Conservation (phyloP, 2,329 filamentous ascomycete genomes). For the Xylaria sp. region DNA sequence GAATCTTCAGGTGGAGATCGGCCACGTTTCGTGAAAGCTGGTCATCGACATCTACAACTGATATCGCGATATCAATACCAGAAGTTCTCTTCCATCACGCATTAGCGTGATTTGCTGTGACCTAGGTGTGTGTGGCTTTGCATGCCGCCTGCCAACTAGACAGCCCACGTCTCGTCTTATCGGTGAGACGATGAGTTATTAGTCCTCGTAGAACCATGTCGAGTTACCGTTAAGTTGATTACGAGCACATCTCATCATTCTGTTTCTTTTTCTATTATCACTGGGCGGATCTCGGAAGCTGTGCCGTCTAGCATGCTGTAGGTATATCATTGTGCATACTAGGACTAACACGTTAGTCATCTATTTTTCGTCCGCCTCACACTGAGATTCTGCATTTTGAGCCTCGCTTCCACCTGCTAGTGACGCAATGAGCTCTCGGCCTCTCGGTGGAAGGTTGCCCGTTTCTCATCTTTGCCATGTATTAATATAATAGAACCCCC, state of each 20-base stretch:
- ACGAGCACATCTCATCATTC: constrained; percentile 8
- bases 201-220: constrained; percentile 18
- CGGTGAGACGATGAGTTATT: constrained; percentile 24
- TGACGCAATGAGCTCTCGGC: constrained; percentile 7
- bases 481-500: constrained; percentile 14
- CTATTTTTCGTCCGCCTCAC: constrained; percentile 29
- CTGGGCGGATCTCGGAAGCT: constrained; percentile 18
- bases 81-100: constrained; percentile 3
- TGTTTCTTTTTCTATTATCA: background rate
- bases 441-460: constrained; percentile 9
- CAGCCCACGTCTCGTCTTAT: constrained; percentile 5
- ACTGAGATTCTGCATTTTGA: constrained; percentile 22
- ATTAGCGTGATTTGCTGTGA: constrained; percentile 5
- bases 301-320: constrained; percentile 13
- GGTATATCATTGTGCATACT: background rate
- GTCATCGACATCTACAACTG: background rate
- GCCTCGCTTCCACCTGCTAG: constrained; percentile 16
- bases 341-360: constrained; percentile 9
- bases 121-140: constrained; percentile 25
- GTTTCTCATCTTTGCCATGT: background rate
- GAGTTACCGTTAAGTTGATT: background rate
- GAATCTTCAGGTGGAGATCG: constrained; percentile 11
- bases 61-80: constrained; percentile 1
- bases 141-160: constrained; percentile 20
- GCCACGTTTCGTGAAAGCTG: background rate